Evolutionary conservation across 2,329 filamentous ascomycete species (phyloP).

Genomic region (Ceratocystis cacaofunesta): DNA sequence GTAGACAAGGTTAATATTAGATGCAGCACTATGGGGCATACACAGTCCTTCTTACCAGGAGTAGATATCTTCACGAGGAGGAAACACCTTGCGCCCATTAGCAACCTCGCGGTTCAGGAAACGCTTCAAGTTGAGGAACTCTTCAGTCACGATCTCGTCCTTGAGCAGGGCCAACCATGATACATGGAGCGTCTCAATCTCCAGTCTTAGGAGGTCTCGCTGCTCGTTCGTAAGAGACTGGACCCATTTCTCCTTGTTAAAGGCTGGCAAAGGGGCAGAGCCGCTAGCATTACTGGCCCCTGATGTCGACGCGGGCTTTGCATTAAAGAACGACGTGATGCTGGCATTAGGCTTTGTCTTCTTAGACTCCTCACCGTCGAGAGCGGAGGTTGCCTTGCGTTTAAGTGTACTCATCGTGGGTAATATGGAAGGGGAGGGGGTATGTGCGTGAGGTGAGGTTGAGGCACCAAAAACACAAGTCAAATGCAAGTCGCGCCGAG

Average conservation of each 20-base stretch:
- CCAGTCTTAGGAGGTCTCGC: slow-evolving; percentile 64
- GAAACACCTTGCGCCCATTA: slow-evolving; percentile 66
- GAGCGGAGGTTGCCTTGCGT: slow-evolving; percentile 44
- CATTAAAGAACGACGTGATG: slow-evolving; percentile 81
- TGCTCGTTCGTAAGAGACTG: slow-evolving; percentile 65
- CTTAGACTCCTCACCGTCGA: slow-evolving; percentile 40
- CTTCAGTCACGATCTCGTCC: slow-evolving; percentile 62
- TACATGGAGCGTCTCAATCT: slow-evolving; percentile 82
- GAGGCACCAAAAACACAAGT: background rate
- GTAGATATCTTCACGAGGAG: slow-evolving; percentile 78
- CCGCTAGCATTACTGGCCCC: slow-evolving; percentile 22
- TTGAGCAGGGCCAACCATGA: slow-evolving; percentile 85
- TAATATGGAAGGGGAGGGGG: background rate
- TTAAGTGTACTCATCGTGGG: slow-evolving; percentile 43
- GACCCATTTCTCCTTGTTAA: slow-evolving; percentile 81
- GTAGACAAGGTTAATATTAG: slow-evolving; percentile 16
- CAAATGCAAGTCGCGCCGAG: slow-evolving; percentile 2
- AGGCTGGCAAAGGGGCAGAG: slow-evolving; percentile 23
- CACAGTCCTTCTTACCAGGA: slow-evolving; percentile 52
- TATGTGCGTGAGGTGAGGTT: background rate
- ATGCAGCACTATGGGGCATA: no score
- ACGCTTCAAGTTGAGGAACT: slow-evolving; percentile 76
- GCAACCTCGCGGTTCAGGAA: slow-evolving; percentile 70
- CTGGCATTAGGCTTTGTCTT: slow-evolving; percentile 59
- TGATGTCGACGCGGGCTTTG: slow-evolving; percentile 39